phyloP scores from a whole-genome alignment of 2,329 filamentous ascomycete species.

The Ophiosphaerella korrae region DNA sequence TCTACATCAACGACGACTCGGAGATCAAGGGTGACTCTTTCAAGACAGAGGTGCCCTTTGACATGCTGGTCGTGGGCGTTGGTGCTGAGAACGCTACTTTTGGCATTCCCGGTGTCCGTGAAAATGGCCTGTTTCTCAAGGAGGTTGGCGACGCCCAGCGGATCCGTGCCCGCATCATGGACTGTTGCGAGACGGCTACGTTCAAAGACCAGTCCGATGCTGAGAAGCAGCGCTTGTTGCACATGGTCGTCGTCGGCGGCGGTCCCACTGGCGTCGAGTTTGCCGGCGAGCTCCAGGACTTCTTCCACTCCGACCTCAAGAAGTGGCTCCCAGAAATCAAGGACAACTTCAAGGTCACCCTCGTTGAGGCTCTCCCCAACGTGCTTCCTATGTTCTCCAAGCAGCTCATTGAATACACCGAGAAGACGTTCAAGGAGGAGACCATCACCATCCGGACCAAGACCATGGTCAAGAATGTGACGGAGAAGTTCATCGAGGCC shows the following conservation, averaged over 20 bases:
- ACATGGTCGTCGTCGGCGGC: constrained; percentile 89
- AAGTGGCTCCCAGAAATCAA: constrained; percentile 97
- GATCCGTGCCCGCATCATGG: constrained; percentile 99
- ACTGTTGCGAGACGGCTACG: constrained; percentile 96
- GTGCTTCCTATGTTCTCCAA: constrained; percentile 98
- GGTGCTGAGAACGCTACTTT: constrained; percentile 99
- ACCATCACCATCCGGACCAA: constrained; percentile 97
- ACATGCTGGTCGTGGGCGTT: constrained; percentile 97
- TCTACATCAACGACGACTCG: constrained; percentile 90
- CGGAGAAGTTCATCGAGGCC: constrained; percentile 89
- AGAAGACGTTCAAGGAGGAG: constrained; percentile 98
- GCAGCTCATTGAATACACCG: constrained; percentile 98
- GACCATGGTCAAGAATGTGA: constrained; percentile 98
- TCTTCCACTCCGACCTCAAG: constrained; percentile 97
- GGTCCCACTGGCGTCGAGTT: constrained; percentile 98
- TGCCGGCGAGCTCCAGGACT: constrained; percentile 96
- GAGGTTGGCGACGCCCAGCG: constrained; percentile 95
- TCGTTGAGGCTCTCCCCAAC: constrained; percentile 95
- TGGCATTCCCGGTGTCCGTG: constrained; percentile 91
- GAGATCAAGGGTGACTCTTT: constrained; percentile 84
- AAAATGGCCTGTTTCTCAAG: constrained; percentile 97
- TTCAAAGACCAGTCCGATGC: constrained; percentile 94
- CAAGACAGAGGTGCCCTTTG: constrained; percentile 90
- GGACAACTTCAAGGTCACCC: constrained; percentile 93
- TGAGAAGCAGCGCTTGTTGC: constrained; percentile 90